These are phyloP conservation scores for Prunus kanzakura DNA, from an alignment of 306 rosid species.

Conservation along the genomic window DNA sequence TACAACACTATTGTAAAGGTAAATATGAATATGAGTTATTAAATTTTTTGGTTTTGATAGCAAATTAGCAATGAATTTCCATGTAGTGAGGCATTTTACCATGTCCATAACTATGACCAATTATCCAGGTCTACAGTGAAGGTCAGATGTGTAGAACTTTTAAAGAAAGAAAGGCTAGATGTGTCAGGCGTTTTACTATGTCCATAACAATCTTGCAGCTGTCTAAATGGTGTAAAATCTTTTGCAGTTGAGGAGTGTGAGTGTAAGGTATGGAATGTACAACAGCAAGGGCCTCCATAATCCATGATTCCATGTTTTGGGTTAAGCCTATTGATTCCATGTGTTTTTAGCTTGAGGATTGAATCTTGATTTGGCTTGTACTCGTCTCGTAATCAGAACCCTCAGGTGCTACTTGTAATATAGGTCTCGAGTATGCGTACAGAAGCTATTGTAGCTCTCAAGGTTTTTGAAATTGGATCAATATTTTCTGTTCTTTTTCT, in stretches of 20 bases:
- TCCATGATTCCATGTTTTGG: not conserved
- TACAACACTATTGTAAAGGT: no score
- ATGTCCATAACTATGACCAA: no score
- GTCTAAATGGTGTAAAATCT: not conserved
- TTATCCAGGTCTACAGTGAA: no score
- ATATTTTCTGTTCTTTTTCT: not conserved
- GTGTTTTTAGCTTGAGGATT: not conserved
- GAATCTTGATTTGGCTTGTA: not conserved
- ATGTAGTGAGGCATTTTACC: no score
- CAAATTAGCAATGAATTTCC: no score
- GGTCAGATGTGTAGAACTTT: no score
- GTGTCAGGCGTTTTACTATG: no score
- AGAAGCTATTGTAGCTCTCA: not conserved
- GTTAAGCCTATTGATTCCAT: not conserved
- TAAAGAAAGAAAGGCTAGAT: no score
- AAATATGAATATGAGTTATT: no score
- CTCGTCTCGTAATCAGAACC: not conserved
- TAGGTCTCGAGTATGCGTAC: not conserved
- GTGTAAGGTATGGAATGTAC: constrained; percentile 30
- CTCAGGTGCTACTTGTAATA: not conserved
- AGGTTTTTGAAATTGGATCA: not conserved
- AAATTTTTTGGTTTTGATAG: no score
- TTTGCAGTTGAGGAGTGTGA: constrained; percentile 47
- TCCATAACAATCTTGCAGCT: not conserved
- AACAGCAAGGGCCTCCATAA: constrained; percentile 14